A percentile compares a stretch with the other conserved stretches of the same genome.
Conservation (phyloP, 306 rosid species). For the Parietaria judaica region DNA sequence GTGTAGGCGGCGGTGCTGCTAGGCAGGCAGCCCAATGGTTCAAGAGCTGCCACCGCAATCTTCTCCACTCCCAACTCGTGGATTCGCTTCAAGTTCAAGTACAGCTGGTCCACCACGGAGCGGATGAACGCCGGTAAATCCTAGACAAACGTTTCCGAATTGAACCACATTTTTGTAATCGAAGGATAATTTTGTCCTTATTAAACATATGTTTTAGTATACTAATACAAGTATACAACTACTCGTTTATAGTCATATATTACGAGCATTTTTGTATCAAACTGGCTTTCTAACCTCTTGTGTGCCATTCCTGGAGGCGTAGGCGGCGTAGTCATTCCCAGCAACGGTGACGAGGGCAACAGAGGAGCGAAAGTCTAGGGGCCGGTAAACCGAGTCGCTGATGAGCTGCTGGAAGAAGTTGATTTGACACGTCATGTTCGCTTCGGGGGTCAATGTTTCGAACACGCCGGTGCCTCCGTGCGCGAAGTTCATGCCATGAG, state of each 20-base stretch:
- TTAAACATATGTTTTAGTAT: too few species aligned
- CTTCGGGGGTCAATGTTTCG: slow-evolving; percentile 36
- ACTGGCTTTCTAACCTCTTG: slow-evolving; percentile 24
- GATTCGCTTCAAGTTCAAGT: slow-evolving; percentile 38
- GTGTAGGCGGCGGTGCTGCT: slow-evolving; percentile 23
- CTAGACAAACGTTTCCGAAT: slow-evolving; percentile 17
- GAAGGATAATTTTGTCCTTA: not conserved
- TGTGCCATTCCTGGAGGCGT: slow-evolving; percentile 33
- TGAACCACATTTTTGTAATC: too few species aligned
- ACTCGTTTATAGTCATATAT: not conserved
- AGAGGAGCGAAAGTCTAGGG: slow-evolving; percentile 37
- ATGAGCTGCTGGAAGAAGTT: slow-evolving; percentile 35
- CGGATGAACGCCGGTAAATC: slow-evolving; percentile 41
- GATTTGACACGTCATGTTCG: slow-evolving; percentile 85
- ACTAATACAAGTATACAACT: too few species aligned
- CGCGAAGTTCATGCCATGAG: slow-evolving; percentile 79
- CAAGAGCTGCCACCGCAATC: slow-evolving; percentile 42
- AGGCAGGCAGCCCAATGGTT: slow-evolving; percentile 86
- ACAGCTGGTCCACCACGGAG: slow-evolving; percentile 50
- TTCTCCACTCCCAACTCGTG: slow-evolving; percentile 58
- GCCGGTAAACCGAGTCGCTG: slow-evolving; percentile 22
- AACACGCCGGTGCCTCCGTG: slow-evolving; percentile 85
- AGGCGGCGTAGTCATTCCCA: slow-evolving; percentile 67
- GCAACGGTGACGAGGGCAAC: slow-evolving; percentile 61
- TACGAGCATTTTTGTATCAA: not conserved